phyloP scores from a whole-genome alignment of 2,329 filamentous ascomycete species.

The Exutisphaerella laricina region DNA sequence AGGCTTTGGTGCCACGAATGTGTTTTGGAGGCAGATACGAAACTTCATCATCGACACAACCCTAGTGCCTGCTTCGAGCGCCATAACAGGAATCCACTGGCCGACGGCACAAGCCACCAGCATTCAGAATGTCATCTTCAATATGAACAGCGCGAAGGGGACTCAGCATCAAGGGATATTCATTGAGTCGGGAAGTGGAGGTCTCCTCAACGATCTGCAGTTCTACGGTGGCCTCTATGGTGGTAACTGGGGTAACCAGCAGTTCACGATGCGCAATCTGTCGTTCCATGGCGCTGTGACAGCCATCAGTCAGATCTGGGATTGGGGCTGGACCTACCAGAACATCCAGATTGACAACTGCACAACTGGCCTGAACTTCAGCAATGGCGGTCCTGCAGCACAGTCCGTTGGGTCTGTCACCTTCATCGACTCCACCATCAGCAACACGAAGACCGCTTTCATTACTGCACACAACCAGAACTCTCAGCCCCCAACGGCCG shows the following conservation, averaged over 20 bases:
- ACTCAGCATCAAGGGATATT: constrained; percentile 46
- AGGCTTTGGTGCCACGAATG: constrained; percentile 47
- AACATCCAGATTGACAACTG: constrained; percentile 49
- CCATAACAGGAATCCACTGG: constrained; percentile 45
- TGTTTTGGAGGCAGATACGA: constrained; percentile 60
- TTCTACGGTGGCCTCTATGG: constrained; percentile 42
- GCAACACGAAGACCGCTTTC: constrained; percentile 47
- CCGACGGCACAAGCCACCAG: constrained; percentile 43
- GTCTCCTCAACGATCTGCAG: constrained; percentile 43
- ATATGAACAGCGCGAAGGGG: constrained; percentile 40
- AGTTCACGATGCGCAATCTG: constrained; percentile 51
- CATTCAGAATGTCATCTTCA: constrained; percentile 42
- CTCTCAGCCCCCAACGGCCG: constrained; percentile 41
- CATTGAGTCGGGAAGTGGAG: constrained; percentile 41
- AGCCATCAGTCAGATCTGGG: constrained; percentile 53
- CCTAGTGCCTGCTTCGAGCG: constrained; percentile 39
- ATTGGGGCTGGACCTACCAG: constrained; percentile 52
- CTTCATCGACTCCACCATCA: constrained; percentile 53
- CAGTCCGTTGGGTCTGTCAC: constrained; percentile 52
- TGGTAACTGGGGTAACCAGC: constrained; percentile 42
- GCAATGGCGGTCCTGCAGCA: constrained; percentile 36
- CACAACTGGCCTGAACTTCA: constrained; percentile 48
- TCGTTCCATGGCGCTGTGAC: constrained; percentile 48
- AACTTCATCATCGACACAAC: constrained; percentile 61
- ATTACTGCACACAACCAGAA: constrained; percentile 42